These are phyloP conservation scores for Starmerella vitae DNA, from an alignment of 805 yeast species.

Conservation along the genomic window DNA sequence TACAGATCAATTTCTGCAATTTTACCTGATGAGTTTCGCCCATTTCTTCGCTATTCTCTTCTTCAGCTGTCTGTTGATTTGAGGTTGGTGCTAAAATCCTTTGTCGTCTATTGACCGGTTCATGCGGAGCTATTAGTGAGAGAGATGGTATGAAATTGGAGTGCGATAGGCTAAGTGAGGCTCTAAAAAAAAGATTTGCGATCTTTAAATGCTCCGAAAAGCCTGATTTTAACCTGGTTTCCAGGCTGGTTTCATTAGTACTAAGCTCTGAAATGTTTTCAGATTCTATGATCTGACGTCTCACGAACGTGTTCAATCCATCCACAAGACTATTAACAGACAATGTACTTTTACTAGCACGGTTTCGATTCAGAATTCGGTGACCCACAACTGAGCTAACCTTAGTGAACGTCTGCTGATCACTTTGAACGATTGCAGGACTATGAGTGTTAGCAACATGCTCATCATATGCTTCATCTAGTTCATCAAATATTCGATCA, in stretches of 20 bases:
- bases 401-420: conserved; percentile 10
- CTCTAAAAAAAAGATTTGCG: no score
- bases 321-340: not conserved
- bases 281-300: not conserved
- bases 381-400: not conserved
- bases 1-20: not conserved
- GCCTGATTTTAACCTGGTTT: no score
- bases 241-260: no score
- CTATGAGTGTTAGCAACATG: conserved; percentile 2
- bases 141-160: no score
- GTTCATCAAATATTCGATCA: no score
- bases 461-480: conserved; percentile 4
- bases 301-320: not conserved
- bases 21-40: not conserved
- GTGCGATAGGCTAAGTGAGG: no score
- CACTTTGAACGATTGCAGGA: conserved; percentile 5
- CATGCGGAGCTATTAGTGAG: no score
- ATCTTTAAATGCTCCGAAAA: no score
- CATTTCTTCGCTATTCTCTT: not conserved
- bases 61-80: not conserved
- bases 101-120: no score
- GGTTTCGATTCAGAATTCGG: conserved; percentile 6
- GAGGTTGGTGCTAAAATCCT: no score
- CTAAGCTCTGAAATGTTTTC: no score
- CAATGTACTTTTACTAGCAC: conserved; percentile 4